These are phyloP conservation scores for Hyphopichia burtonii DNA, from an alignment of 1,139 yeast species.

Conservation along the genomic window DNA sequence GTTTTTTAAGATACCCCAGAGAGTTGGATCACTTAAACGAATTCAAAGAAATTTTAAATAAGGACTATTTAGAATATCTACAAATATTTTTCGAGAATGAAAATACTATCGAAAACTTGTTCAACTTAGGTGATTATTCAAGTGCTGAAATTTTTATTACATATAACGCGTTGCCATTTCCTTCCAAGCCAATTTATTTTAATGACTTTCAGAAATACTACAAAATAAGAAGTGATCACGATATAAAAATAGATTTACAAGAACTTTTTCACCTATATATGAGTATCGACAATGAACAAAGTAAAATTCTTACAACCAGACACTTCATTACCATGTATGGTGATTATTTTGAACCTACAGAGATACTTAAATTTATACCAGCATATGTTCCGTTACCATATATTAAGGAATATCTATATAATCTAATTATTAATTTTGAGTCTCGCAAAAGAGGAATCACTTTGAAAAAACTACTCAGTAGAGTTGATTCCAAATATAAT, in stretches of 20 bases:
- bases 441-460: slow-evolving; percentile 16
- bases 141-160: slow-evolving; percentile 35
- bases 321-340: slow-evolving; percentile 33
- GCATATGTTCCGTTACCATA: slow-evolving; percentile 29
- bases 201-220: slow-evolving; percentile 3
- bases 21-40: neutral
- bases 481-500: slow-evolving; percentile 23
- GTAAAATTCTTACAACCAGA: slow-evolving; percentile 20
- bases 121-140: slow-evolving; percentile 25
- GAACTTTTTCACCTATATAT: slow-evolving; percentile 23
- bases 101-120: slow-evolving; percentile 7
- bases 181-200: slow-evolving; percentile 19
- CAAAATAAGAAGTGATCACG: neutral
- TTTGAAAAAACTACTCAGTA: slow-evolving; percentile 28
- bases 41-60: neutral
- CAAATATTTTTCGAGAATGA: slow-evolving; percentile 4
- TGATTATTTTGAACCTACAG: slow-evolving; percentile 19
- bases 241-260: slow-evolving; percentile 4
- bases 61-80: slow-evolving; percentile 11
- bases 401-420: slow-evolving; percentile 26
- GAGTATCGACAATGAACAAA: slow-evolving; percentile 8
- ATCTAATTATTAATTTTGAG: slow-evolving; percentile 21
- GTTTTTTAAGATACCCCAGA: neutral
- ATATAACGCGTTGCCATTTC: slow-evolving; percentile 20
- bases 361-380: slow-evolving; percentile 32